Evolutionary conservation across 2,329 filamentous ascomycete species (phyloP).

Genomic region (Thelonectria rubi): DNA sequence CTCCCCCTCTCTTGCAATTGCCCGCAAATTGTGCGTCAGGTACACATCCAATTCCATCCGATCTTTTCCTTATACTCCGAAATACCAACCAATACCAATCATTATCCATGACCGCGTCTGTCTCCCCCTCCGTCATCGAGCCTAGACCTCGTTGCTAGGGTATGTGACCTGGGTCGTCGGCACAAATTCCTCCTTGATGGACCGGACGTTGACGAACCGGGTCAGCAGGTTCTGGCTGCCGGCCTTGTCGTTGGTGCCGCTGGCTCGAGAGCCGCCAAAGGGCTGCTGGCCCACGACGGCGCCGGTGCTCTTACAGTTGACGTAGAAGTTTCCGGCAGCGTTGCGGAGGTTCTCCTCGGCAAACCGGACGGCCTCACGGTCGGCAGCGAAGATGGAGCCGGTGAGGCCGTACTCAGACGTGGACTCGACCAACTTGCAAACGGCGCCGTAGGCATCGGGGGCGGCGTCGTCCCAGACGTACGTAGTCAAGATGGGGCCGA

Average conservation of each 20-base stretch:
- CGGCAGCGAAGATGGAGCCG: slow-evolving; percentile 77
- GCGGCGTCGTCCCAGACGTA: slow-evolving; percentile 80
- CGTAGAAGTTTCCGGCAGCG: slow-evolving; percentile 83
- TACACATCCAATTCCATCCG: slow-evolving; percentile 19
- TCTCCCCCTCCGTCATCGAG: not conserved
- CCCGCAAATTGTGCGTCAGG: slow-evolving; percentile 6
- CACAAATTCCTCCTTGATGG: slow-evolving; percentile 80
- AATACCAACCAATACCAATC: slow-evolving; percentile 14
- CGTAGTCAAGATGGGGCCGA: slow-evolving; percentile 78
- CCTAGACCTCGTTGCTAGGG: slow-evolving; percentile 73
- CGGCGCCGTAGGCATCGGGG: slow-evolving; percentile 64
- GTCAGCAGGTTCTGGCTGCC: slow-evolving; percentile 70
- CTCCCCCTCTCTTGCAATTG: not conserved
- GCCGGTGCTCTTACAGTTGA: slow-evolving; percentile 84
- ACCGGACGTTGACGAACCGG: slow-evolving; percentile 72
- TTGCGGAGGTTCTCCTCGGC: slow-evolving; percentile 78
- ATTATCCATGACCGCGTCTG: slow-evolving; percentile 2
- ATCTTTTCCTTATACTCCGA: slow-evolving; percentile 24
- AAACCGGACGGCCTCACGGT: slow-evolving; percentile 70
- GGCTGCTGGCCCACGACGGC: slow-evolving; percentile 78
- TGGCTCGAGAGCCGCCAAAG: slow-evolving; percentile 73
- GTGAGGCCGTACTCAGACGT: slow-evolving; percentile 83
- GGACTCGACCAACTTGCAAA: slow-evolving; percentile 71
- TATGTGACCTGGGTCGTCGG: slow-evolving; percentile 71
- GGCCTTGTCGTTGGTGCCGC: slow-evolving; percentile 78